Evolutionary conservation across 306 rosid species (phyloP), one percentile per base, ranked within the genome.

Genomic region (Albizia julibrissin): DNA sequence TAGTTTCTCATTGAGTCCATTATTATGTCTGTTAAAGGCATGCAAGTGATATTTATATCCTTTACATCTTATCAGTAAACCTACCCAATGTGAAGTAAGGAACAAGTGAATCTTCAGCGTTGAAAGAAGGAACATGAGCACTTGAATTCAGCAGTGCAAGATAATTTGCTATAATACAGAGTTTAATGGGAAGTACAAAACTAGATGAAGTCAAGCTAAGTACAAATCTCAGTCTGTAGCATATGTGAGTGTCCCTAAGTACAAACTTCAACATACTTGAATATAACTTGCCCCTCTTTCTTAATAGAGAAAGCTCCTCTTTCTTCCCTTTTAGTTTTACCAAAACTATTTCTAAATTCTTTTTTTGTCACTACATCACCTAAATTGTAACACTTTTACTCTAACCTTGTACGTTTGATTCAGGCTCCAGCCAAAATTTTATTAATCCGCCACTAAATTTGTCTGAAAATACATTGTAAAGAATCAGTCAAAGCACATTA

Each of bases 341-440:
- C 65, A 58, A n/a, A 3, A 58, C 3, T 58, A 58, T 22, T 58
- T 58, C 13, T 98, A 8, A 56, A 56, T 56, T 56, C 27, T n/a
- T 56, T 8, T 22, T n/a, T 11, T 56, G 1, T 56, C 10, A n/a
- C 62, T 8, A 9, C 62, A 56, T 21, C 62, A 2, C 61, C 62
- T n/a, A 8, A 56, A 56, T 56, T 6, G 27, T 7, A 21, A 54
- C 2, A n/a, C 27, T 56, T 19, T n/a, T 56, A 56, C 62, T n/a
- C 27, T 56, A 1, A 21, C 10, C 11, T 7, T 8, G 0, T 56
- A 56, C 0, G 29, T 7, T 22, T 56, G 27, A 56, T 56, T n/a
- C 64, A 56, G 27, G 22, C 8, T 56, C 29, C 26, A n/a, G 29
- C 26, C 29, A 56, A 56, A 56, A n/a, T n/a, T 56, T n/a, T n/a